Conservation (phyloP, 1,284 basidiomycete species). For the Tetrapyrgos nigripes region DNA sequence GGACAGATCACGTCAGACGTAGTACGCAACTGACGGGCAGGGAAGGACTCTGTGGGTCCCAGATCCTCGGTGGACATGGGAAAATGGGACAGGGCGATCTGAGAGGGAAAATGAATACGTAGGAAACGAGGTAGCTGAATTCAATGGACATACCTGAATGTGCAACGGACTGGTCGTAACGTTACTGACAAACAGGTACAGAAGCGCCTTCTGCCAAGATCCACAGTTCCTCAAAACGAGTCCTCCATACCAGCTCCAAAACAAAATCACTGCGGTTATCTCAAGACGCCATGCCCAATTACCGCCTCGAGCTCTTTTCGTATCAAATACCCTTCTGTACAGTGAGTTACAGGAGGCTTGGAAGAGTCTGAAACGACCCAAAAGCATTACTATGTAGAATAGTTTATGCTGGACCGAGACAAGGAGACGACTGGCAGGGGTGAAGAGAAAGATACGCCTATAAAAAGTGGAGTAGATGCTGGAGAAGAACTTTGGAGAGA, state of each 20-base stretch:
- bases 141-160: constrained; percentile 67
- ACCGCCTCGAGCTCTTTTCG: constrained; percentile 63
- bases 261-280: constrained; percentile 69
- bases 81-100: constrained; percentile 99
- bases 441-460: constrained; percentile 86
- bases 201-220: constrained; percentile 66
- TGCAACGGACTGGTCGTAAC: constrained; percentile 85
- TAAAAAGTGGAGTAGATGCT: constrained; percentile 96
- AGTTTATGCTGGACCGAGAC: constrained; percentile 89
- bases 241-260: constrained; percentile 81
- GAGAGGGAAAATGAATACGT: constrained; percentile 10
- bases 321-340: constrained; percentile 65
- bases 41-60: constrained; percentile 91
- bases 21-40: constrained; percentile 92
- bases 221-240: constrained; percentile 71
- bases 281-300: constrained; percentile 80
- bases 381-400: constrained; percentile 91
- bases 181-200: constrained; percentile 83
- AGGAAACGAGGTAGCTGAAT: constrained; percentile 7
- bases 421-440: constrained; percentile 70
- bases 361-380: constrained; percentile 97
- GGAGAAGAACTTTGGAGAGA: constrained; percentile 86
- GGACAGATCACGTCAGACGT: constrained; percentile 96
- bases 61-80: constrained; percentile 94
- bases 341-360: constrained; percentile 87